Percentiles rank a stretch among this genome's conserved stretches.
phyloP scores from a whole-genome alignment of 768 basidiomycete genomes.

The Arthromyces matolae region DNA sequence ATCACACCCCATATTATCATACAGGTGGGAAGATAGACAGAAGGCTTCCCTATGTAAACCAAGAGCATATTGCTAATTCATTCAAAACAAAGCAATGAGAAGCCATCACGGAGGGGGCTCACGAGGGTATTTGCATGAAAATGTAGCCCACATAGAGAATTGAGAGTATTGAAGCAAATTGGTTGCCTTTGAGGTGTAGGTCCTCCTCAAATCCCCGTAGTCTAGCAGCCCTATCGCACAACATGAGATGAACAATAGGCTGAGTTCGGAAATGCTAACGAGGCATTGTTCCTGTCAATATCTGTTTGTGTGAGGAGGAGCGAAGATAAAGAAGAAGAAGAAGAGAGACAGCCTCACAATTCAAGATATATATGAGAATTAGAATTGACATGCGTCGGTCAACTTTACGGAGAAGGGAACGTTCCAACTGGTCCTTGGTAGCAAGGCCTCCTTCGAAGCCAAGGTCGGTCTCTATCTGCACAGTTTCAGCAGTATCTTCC shows the following conservation, averaged over 20 bases:
- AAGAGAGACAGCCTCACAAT: constrained; percentile 33
- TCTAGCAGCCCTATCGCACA: constrained; percentile 55
- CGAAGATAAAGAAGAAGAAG: background rate
- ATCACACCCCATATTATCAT: constrained; percentile 74
- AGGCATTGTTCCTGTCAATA: constrained; percentile 75
- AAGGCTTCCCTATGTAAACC: constrained; percentile 64
- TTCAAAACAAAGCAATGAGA: background rate
- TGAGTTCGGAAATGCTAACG: constrained; percentile 15
- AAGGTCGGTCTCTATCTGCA: background rate
- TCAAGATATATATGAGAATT: constrained; percentile 49
- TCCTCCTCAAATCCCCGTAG: constrained; percentile 70
- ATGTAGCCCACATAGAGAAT: constrained; percentile 74
- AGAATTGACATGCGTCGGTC: constrained; percentile 55
- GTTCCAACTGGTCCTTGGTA: constrained; percentile 45
- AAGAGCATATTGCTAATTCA: constrained; percentile 67
- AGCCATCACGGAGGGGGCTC: constrained; percentile 22
- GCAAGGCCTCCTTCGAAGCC: constrained; percentile 20
- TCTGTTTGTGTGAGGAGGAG: constrained; percentile 21
- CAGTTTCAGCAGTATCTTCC: background rate
- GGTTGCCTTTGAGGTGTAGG: constrained; percentile 53
- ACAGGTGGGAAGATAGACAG: constrained; percentile 61
- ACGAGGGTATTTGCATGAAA: constrained; percentile 79
- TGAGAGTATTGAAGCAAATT: constrained; percentile 67
- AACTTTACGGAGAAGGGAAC: constrained; percentile 50
- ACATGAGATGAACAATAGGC: background rate